Evolutionary conservation across 805 yeast species (phyloP).

Genomic region (Candida broadrunensis): DNA sequence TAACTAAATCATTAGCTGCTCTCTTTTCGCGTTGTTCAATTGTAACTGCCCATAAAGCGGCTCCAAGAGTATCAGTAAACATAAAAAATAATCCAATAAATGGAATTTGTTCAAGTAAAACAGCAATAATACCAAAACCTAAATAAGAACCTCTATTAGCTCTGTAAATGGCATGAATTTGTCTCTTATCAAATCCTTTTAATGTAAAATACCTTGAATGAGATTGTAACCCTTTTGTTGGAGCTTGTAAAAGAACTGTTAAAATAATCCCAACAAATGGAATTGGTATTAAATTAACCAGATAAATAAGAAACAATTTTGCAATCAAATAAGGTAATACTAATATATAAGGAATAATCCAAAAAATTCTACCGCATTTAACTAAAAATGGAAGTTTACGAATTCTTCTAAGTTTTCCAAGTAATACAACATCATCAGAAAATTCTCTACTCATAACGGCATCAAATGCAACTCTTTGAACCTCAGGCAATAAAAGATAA

Average conservation of each 20-base stretch:
- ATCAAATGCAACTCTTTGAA: slow-evolving; percentile 47
- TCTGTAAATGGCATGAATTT: slow-evolving; percentile 36
- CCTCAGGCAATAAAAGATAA: slow-evolving; percentile 44
- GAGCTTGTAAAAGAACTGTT: slow-evolving; percentile 49
- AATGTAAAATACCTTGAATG: slow-evolving; percentile 57
- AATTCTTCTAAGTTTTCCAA: slow-evolving; percentile 32
- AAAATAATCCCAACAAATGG: slow-evolving; percentile 62
- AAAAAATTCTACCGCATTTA: slow-evolving; percentile 25
- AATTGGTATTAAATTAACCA: slow-evolving; percentile 51
- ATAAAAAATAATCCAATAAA: slow-evolving; percentile 50
- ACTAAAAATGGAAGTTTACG: slow-evolving; percentile 27
- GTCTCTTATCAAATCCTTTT: slow-evolving; percentile 46
- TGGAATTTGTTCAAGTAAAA: slow-evolving; percentile 53
- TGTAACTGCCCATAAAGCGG: slow-evolving; percentile 62
- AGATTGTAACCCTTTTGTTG: slow-evolving; percentile 49
- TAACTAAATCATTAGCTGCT: background rate
- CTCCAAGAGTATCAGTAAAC: slow-evolving; percentile 59
- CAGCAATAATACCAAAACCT: slow-evolving; percentile 53
- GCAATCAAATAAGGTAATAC: slow-evolving; percentile 41
- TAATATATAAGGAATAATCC: slow-evolving; percentile 31
- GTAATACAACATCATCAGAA: slow-evolving; percentile 40
- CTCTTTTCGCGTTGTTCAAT: slow-evolving; percentile 16
- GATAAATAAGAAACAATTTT: slow-evolving; percentile 31
- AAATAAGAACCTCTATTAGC: slow-evolving; percentile 39
- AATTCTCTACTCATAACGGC: slow-evolving; percentile 45